phyloP scores from a whole-genome alignment of 192 early-diverging fungal genomes.

The Rhizophlyctis rosea region DNA sequence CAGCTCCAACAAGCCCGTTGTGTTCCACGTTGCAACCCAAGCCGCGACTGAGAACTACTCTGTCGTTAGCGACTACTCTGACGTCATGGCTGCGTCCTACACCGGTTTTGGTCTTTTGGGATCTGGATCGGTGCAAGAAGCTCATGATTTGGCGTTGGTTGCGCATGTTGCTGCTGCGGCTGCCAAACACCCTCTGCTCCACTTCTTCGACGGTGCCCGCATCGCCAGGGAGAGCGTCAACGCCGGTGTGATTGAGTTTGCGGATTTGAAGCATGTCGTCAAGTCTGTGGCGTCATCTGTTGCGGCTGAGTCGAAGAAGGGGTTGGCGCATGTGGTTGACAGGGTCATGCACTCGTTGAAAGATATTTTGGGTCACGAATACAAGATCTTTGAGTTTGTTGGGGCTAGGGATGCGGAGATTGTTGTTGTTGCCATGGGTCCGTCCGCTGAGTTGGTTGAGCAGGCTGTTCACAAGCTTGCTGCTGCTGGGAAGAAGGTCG shows the following conservation, averaged over 20 bases:
- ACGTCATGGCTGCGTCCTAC: conserved; percentile 71
- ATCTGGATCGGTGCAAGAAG: conserved; percentile 78
- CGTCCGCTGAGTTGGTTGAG: conserved; percentile 48
- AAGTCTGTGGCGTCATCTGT: too few relatives aligned
- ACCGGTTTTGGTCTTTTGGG: conserved; percentile 75
- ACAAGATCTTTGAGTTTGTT: conserved; percentile 79
- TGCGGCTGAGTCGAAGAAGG: conserved; percentile 5
- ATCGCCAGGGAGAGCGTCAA: conserved; percentile 50
- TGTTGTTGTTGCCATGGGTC: conserved; percentile 77
- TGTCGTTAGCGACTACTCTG: conserved; percentile 58
- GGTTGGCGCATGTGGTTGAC: conserved; percentile 37
- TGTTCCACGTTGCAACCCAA: conserved; percentile 80
- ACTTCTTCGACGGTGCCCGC: conserved; percentile 73
- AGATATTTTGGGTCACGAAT: conserved; percentile 52
- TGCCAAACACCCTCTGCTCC: conserved; percentile 68
- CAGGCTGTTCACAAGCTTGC: conserved; percentile 47
- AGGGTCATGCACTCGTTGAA: conserved; percentile 46
- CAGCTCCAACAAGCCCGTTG: conserved; percentile 56
- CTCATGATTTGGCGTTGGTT: conserved; percentile 82
- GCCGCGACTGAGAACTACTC: conserved; percentile 59
- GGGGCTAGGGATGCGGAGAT: conserved; percentile 69
- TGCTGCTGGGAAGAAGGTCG: conserved; percentile 45
- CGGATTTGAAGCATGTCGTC: conserved; percentile 45
- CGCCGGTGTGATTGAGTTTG: conserved; percentile 51
- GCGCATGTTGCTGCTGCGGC: conserved; percentile 73